Evolutionary conservation across 257 asterid genomes (phyloP).

Genomic region (Jacaranda mimosifolia): DNA sequence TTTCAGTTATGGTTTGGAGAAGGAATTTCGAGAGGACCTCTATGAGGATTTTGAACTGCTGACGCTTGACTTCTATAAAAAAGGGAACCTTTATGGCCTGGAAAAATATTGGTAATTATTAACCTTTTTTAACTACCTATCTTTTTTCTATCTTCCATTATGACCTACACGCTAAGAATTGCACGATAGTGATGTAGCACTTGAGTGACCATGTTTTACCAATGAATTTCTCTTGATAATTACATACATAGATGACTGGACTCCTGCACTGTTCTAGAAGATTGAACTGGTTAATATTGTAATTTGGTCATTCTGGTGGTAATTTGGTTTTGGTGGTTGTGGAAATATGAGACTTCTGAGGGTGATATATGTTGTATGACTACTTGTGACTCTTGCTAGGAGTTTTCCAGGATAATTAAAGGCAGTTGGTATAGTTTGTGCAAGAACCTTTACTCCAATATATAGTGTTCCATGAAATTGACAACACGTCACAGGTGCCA

Average conservation of each 20-base stretch:
- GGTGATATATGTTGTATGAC: not conserved
- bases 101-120: constrained; percentile 87
- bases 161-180: too few species aligned
- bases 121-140: not conserved
- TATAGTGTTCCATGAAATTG: not conserved
- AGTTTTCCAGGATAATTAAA: not conserved
- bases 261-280: not conserved
- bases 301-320: not conserved
- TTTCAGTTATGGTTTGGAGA: constrained; percentile 90
- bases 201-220: not conserved
- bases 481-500: too few species aligned
- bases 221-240: not conserved
- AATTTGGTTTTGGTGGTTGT: not conserved
- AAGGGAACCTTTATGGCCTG: constrained; percentile 90
- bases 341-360: not conserved
- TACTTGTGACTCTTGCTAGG: not conserved
- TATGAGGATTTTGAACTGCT: constrained; percentile 83
- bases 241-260: not conserved
- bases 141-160: not conserved
- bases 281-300: not conserved
- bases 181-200: not conserved
- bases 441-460: not conserved
- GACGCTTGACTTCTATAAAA: constrained; percentile 69
- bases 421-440: not conserved
- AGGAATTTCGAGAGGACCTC: constrained; percentile 74